phyloP scores from a whole-genome alignment of 129 eudicot species.

The Kitagawia praeruptora region DNA sequence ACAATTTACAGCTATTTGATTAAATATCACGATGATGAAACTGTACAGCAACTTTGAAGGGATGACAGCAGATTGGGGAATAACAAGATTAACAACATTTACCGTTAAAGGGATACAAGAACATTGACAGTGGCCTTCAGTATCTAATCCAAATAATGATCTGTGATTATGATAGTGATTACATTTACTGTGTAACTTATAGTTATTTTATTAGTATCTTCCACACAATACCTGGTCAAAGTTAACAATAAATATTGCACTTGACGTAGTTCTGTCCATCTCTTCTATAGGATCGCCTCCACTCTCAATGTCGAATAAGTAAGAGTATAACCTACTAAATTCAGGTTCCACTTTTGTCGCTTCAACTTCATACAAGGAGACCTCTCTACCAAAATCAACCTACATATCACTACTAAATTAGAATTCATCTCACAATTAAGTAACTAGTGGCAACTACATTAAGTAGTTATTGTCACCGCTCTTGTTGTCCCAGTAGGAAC shows the following conservation, averaged over 20 bases:
- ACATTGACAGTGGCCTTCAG: neutral
- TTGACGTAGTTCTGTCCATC: slow-evolving; percentile 75
- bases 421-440: slow-evolving; percentile 10
- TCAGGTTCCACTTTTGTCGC: slow-evolving; percentile 86
- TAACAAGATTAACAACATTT: neutral
- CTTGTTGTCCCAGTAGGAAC: slow-evolving; percentile 74
- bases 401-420: slow-evolving; percentile 8
- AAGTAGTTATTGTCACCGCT: slow-evolving; percentile 51
- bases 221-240: slow-evolving; percentile 69
- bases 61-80: neutral
- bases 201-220: slow-evolving; percentile 7
- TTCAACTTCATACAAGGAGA: slow-evolving; percentile 85
- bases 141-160: slow-evolving; percentile 3
- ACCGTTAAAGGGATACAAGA: neutral
- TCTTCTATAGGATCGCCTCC: slow-evolving; percentile 50
- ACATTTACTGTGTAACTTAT: neutral
- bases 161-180: neutral
- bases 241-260: slow-evolving; percentile 81
- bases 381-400: slow-evolving; percentile 96
- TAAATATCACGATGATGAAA: slow-evolving; percentile 10
- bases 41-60: neutral
- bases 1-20: neutral
- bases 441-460: neutral
- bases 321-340: slow-evolving; percentile 77
- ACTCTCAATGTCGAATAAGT: slow-evolving; percentile 64